These are phyloP conservation scores for Thelephora terrestris DNA, from an alignment of 1,284 basidiomycete genomes.

Conservation along the genomic window DNA sequence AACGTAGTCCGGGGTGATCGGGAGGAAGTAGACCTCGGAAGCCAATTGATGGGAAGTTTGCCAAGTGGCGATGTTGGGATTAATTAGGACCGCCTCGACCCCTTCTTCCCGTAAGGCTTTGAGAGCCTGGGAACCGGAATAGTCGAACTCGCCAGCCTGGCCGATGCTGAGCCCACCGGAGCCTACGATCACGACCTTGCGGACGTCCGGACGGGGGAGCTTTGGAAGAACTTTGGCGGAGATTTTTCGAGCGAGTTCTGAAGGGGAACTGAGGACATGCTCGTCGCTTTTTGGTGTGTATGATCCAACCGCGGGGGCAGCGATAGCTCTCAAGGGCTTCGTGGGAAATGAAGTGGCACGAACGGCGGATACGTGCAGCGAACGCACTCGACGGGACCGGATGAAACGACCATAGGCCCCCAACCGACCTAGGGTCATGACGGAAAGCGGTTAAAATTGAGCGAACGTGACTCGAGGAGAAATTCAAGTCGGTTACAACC, in stretches of 20 bases:
- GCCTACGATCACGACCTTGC: conserved; percentile 94
- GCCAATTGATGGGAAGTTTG: conserved; percentile 96
- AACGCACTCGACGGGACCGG: conserved; percentile 10
- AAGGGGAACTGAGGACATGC: conserved; percentile 84
- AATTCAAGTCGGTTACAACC: too few species aligned
- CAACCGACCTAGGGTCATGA: not conserved
- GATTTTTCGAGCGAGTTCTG: conserved; percentile 83
- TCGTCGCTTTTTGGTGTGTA: conserved; percentile 23
- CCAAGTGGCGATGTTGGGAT: conserved; percentile 97
- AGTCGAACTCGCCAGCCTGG: conserved; percentile 99
- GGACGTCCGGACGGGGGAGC: conserved; percentile 79
- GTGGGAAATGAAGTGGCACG: conserved; percentile 26
- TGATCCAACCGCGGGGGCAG: conserved; percentile 21
- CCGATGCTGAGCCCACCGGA: conserved; percentile 96
- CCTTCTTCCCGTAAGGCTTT: conserved; percentile 97
- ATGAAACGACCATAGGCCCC: conserved; percentile 9
- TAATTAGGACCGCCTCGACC: conserved; percentile 91
- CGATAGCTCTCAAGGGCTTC: conserved; percentile 26
- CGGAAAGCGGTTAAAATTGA: not conserved
- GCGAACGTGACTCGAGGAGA: too few species aligned
- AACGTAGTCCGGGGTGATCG: conserved; percentile 95
- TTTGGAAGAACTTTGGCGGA: conserved; percentile 88
- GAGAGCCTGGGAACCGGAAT: conserved; percentile 97
- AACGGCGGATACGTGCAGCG: conserved; percentile 24
- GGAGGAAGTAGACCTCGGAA: conserved; percentile 95